These are phyloP conservation scores for Annona squamosa DNA, from an alignment of 164 flowering plant genomes.

Conservation along the genomic window DNA sequence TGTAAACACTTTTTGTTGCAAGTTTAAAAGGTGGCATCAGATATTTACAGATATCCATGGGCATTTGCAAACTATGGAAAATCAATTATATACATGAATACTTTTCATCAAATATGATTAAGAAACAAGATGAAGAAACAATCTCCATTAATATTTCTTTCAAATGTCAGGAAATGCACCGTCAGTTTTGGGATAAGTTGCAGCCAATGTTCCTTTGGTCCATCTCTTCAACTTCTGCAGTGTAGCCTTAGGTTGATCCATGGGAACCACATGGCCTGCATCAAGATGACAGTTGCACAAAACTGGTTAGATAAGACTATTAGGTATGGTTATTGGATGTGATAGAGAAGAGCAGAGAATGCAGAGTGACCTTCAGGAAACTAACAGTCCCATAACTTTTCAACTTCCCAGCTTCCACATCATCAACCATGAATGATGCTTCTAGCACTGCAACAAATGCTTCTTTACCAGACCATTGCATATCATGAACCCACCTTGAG, in stretches of 20 bases:
- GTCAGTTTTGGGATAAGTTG: conserved; percentile 4
- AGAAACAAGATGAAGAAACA: no score
- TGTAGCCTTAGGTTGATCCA: conserved; percentile 94
- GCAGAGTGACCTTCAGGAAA: conserved; percentile 65
- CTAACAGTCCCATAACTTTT: conserved; percentile 65
- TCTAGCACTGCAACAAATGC: conserved; percentile 42
- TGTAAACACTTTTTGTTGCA: neutral
- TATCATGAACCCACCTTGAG: conserved; percentile 78
- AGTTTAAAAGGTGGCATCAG: neutral
- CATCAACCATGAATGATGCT: conserved; percentile 58
- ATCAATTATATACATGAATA: neutral
- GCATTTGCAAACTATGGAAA: neutral
- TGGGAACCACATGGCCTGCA: conserved; percentile 97
- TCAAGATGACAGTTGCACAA: conserved; percentile 51
- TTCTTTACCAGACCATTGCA: conserved; percentile 88
- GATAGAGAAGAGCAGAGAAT: conserved; percentile 1
- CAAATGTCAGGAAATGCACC: conserved; percentile 38
- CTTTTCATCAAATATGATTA: neutral
- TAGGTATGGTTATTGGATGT: neutral
- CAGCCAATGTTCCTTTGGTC: conserved; percentile 26
- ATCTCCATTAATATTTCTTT: conserved; percentile 4
- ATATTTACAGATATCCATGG: conserved; percentile 8
- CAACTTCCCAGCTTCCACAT: conserved; percentile 62
- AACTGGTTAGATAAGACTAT: neutral
- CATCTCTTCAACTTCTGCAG: conserved; percentile 83